A percentile compares a stretch with the other conserved stretches of the same genome.
Evolutionary conservation across 2,329 filamentous ascomycete genomes (phyloP).

Genomic region (Verticillium nonalfalfae): DNA sequence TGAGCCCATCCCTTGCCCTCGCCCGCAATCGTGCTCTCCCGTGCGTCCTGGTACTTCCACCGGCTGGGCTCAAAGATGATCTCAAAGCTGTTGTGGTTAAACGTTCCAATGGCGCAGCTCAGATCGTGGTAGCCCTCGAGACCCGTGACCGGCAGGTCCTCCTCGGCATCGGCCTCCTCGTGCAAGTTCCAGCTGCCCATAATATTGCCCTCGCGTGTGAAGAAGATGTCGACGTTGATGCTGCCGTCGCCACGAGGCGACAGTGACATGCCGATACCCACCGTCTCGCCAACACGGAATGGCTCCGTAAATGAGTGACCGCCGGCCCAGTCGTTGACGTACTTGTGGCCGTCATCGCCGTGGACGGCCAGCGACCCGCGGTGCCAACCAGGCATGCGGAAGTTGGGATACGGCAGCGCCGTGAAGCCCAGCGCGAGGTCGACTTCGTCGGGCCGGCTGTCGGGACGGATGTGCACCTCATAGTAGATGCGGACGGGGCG

Average conservation of each 20-base stretch:
- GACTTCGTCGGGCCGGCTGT: conserved; percentile 32
- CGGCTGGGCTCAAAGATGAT: conserved; percentile 52
- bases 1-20: neutral
- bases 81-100: conserved; percentile 62
- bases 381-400: conserved; percentile 77
- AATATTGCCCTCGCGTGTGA: conserved; percentile 59
- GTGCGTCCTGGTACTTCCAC: conserved; percentile 46
- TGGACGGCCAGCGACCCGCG: conserved; percentile 70
- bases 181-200: conserved; percentile 64
- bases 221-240: conserved; percentile 56
- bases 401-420: conserved; percentile 70
- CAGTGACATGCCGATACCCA: conserved; percentile 68
- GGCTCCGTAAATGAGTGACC: conserved; percentile 61
- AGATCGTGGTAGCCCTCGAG: conserved; percentile 67
- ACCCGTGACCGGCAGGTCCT: conserved; percentile 57
- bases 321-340: conserved; percentile 69
- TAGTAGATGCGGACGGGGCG: conserved; percentile 58
- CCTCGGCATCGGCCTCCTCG: conserved; percentile 62
- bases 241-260: conserved; percentile 24
- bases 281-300: conserved; percentile 58
- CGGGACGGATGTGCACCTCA: conserved; percentile 53
- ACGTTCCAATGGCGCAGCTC: conserved; percentile 64
- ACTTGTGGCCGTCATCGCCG: conserved; percentile 71
- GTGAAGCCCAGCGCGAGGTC: conserved; percentile 62
- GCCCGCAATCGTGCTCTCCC: neutral